phyloP scores from a whole-genome alignment of 2,329 filamentous ascomycete species.

The Clonostachys rhizophaga region DNA sequence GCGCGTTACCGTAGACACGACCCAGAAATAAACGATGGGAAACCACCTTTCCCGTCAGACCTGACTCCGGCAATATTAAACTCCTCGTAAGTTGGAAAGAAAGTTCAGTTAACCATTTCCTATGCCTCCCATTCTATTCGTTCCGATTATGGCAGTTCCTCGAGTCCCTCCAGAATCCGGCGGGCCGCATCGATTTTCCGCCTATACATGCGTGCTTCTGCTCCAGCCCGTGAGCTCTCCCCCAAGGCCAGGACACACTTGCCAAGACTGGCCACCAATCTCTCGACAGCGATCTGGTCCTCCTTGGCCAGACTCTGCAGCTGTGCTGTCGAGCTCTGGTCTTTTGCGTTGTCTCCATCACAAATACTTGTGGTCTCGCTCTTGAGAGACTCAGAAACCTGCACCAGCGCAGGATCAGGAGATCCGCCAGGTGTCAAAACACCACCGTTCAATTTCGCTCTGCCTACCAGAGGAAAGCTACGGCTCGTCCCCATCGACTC shows the following conservation, averaged over 20 bases:
- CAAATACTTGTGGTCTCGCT: conserved; percentile 35
- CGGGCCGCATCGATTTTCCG: conserved; percentile 72
- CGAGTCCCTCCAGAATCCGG: conserved; percentile 66
- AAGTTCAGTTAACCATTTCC: no score
- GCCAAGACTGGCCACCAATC: conserved; percentile 54
- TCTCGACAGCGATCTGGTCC: conserved; percentile 56
- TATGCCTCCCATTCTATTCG: no score
- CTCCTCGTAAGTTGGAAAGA: no score
- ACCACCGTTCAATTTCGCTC: conserved; percentile 37
- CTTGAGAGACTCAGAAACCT: conserved; percentile 42
- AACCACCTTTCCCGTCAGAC: no score
- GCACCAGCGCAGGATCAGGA: conserved; percentile 41
- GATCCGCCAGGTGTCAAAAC: conserved; percentile 43
- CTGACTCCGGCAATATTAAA: no score
- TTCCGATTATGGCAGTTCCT: conserved; percentile 24
- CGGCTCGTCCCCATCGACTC: conserved; percentile 55
- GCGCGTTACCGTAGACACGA: no score
- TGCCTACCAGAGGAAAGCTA: conserved; percentile 58
- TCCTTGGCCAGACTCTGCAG: conserved; percentile 45
- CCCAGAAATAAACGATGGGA: no score
- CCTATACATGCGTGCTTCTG: conserved; percentile 61
- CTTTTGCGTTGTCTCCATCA: background rate
- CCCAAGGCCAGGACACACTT: conserved; percentile 55
- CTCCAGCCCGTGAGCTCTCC: conserved; percentile 46
- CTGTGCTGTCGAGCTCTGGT: conserved; percentile 23